These are phyloP conservation scores for Fusarium sarcochroum DNA, from an alignment of 2,329 filamentous ascomycete species.

Conservation along the genomic window DNA sequence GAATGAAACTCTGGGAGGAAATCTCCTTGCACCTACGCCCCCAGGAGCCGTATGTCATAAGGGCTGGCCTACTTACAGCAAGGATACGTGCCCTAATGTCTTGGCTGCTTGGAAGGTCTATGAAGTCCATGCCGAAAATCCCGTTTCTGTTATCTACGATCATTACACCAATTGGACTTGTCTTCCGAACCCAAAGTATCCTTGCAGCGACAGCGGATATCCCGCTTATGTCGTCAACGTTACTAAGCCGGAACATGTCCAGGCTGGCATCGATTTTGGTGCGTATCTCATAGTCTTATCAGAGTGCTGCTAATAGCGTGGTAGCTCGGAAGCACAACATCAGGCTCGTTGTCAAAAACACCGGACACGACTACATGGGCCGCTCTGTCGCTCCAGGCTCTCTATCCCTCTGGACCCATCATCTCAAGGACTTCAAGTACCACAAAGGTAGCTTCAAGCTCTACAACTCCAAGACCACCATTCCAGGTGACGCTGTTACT, in stretches of 20 bases:
- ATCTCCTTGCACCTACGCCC: conserved; percentile 59
- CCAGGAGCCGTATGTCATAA: conserved; percentile 52
- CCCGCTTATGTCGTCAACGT: conserved; percentile 56
- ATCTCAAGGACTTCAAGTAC: conserved; percentile 58
- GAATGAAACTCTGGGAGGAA: conserved; percentile 60
- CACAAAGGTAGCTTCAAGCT: conserved; percentile 59
- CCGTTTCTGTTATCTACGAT: conserved; percentile 54
- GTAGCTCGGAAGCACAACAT: conserved; percentile 59
- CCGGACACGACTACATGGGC: conserved; percentile 61
- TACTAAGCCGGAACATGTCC: conserved; percentile 52
- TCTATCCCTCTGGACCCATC: conserved; percentile 67
- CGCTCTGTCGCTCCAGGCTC: conserved; percentile 64
- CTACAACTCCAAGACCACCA: conserved; percentile 56
- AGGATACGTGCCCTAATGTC: conserved; percentile 49
- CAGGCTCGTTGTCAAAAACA: conserved; percentile 58
- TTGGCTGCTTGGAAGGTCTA: conserved; percentile 48
- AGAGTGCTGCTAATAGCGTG: accelerated
- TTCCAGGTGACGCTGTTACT: conserved; percentile 65
- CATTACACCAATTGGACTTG: conserved; percentile 67
- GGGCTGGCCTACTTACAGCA: conserved; percentile 45
- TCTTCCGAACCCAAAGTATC: conserved; percentile 56
- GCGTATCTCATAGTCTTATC: not conserved
- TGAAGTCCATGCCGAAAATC: conserved; percentile 49
- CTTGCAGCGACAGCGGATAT: conserved; percentile 55
- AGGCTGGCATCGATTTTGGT: conserved; percentile 60